phyloP scores from a whole-genome alignment of 345 rosid species.

The Salix purpurea region DNA sequence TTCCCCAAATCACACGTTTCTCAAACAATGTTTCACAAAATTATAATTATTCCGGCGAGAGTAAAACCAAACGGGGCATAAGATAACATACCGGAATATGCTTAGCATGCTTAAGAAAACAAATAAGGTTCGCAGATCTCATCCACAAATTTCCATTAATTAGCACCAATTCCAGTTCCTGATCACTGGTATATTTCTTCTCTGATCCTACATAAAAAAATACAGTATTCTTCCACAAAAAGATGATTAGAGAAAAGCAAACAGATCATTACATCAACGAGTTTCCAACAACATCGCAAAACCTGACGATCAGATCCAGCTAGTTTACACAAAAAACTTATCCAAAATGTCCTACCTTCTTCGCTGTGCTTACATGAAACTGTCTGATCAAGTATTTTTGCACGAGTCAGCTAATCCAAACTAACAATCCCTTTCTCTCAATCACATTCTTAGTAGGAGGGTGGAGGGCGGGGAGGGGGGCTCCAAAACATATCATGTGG shows the following conservation, averaged over 20 bases:
- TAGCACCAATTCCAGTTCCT: conserved; percentile 7
- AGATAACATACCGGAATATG: not conserved
- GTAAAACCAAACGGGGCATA: not conserved
- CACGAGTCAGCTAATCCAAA: conserved; percentile 17
- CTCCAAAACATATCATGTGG: conserved; percentile 80
- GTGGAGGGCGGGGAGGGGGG: conserved; percentile 61
- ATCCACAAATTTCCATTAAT: conserved; percentile 1
- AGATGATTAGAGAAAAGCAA: not conserved
- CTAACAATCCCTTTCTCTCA: not conserved
- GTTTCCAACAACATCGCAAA: conserved; percentile 14
- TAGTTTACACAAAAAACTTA: conserved; percentile 17
- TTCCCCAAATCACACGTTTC: not conserved
- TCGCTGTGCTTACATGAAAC: conserved; percentile 22
- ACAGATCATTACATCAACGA: not conserved
- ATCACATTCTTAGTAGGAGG: conserved; percentile 33
- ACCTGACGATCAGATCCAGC: conserved; percentile 3
- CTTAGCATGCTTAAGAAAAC: conserved; percentile 9
- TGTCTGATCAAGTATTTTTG: conserved; percentile 6
- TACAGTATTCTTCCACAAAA: conserved; percentile 10
- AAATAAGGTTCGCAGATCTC: conserved; percentile 2
- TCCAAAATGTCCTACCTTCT: conserved; percentile 19
- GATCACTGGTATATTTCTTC: not conserved
- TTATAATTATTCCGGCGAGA: not conserved
- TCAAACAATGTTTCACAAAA: not conserved
- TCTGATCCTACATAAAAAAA: conserved; percentile 19